phyloP scores from a whole-genome alignment of 106 monocot species.

The Amphibolis antarctica region DNA sequence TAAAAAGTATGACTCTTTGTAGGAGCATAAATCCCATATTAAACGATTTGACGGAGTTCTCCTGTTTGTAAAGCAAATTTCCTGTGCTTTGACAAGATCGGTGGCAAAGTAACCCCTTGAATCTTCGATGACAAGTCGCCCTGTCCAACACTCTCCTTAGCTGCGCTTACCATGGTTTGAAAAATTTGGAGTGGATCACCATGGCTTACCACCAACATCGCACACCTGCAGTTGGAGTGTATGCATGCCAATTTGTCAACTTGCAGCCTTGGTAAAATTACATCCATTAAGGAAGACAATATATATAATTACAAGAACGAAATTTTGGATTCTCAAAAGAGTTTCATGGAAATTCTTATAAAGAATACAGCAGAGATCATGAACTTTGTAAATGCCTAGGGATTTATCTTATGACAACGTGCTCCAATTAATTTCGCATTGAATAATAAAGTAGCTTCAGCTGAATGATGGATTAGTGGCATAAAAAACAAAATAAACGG shows the following conservation, averaged over 20 bases:
- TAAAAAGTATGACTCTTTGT: too few species aligned
- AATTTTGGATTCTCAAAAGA: too few species aligned
- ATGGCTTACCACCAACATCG: constrained; percentile 71
- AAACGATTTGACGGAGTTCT: neutral
- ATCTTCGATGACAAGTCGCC: constrained; percentile 31
- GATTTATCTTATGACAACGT: too few species aligned
- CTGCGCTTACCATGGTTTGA: constrained; percentile 46
- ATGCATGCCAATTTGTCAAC: neutral
- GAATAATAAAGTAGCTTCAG: too few species aligned
- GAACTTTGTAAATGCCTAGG: too few species aligned
- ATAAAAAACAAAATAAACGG: too few species aligned
- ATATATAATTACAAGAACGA: too few species aligned
- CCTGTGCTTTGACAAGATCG: constrained; percentile 64
- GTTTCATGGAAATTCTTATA: too few species aligned
- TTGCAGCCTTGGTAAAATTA: neutral
- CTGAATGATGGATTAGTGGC: too few species aligned
- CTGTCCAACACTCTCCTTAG: constrained; percentile 20
- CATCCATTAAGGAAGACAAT: neutral
- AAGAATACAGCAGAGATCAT: too few species aligned
- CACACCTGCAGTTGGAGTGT: constrained; percentile 30
- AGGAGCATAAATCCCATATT: neutral
- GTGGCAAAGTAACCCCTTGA: constrained; percentile 24
- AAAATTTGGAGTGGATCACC: constrained; percentile 93
- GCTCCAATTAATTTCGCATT: too few species aligned
- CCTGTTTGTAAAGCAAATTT: constrained; percentile 20